Evolutionary conservation across 495 filamentous ascomycete genomes (phyloP).

Genomic region (Tricharina praecox): DNA sequence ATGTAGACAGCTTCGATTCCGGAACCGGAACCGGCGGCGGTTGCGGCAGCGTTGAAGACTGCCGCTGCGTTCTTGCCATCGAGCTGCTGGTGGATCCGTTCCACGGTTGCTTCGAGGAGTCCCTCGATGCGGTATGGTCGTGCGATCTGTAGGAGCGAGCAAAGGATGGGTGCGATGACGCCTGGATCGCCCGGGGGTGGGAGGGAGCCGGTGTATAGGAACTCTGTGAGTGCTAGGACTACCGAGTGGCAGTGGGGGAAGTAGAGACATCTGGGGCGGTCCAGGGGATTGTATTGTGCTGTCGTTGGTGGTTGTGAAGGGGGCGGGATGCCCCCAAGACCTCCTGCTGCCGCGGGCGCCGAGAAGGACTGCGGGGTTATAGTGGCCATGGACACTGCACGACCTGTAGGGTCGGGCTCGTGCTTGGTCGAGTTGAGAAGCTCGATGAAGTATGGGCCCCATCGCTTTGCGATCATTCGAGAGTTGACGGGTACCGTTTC

Average conservation of each 20-base stretch:
- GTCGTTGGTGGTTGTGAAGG: conserved; percentile 34
- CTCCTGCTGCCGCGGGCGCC: conserved; percentile 29
- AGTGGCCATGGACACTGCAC: conserved; percentile 24
- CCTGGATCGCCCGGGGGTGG: conserved; percentile 56
- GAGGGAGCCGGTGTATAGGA: conserved; percentile 78
- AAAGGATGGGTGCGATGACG: conserved; percentile 90
- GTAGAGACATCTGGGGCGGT: conserved; percentile 68
- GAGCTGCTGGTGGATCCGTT: conserved; percentile 75
- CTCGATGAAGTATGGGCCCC: conserved; percentile 91
- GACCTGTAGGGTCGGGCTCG: conserved; percentile 25
- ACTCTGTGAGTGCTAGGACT: conserved; percentile 72
- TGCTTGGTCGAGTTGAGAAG: conserved; percentile 38
- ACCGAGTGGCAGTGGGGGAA: conserved; percentile 84
- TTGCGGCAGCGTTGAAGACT: conserved; percentile 94
- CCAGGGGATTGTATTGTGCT: conserved; percentile 21
- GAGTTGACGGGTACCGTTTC: conserved; percentile 91
- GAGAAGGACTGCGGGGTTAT: conserved; percentile 29
- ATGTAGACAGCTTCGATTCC: conserved; percentile 11
- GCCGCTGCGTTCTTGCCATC: conserved; percentile 89
- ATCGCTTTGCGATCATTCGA: conserved; percentile 64
- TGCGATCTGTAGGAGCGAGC: conserved; percentile 82
- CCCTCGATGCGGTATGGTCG: conserved; percentile 87
- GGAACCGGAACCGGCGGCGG: conserved; percentile 80
- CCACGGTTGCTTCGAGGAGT: conserved; percentile 75
- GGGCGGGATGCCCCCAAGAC: too few species aligned